Percentiles rank a stretch among this genome's conserved stretches.
These are phyloP conservation scores for Raphanus raphanistrum DNA, from an alignment of 345 rosid genomes.

Conservation along the genomic window DNA sequence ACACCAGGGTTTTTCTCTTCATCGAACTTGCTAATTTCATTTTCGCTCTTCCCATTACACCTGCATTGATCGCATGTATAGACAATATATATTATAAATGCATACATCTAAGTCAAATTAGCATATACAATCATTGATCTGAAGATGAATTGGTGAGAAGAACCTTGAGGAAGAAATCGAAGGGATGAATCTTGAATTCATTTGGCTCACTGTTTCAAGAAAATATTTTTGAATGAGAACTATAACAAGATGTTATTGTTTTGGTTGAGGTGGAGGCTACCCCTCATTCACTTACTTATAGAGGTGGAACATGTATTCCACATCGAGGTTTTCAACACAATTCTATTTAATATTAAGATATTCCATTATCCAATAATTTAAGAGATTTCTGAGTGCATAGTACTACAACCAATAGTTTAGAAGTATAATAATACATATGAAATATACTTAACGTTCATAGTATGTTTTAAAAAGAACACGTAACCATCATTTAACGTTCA, in stretches of 20 bases:
- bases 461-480: too few relatives aligned
- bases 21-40: background rate
- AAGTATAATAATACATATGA: too few relatives aligned
- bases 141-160: constrained; percentile 1
- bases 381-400: too few relatives aligned
- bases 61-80: background rate
- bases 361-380: too few relatives aligned
- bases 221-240: background rate
- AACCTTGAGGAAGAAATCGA: constrained; percentile 12
- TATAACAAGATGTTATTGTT: background rate
- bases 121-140: background rate
- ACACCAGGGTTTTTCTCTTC: background rate
- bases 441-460: too few relatives aligned
- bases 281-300: background rate
- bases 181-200: constrained; percentile 22
- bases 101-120: background rate
- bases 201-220: background rate
- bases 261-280: background rate
- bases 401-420: too few relatives aligned
- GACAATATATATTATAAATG: background rate
- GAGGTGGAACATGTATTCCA: background rate
- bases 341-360: too few relatives aligned
- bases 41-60: background rate
- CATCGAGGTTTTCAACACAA: too few relatives aligned
- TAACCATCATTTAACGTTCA: too few relatives aligned